These are phyloP conservation scores for Aspergillus carlsbadensis DNA, from an alignment of 495 filamentous ascomycete species.

Conservation along the genomic window DNA sequence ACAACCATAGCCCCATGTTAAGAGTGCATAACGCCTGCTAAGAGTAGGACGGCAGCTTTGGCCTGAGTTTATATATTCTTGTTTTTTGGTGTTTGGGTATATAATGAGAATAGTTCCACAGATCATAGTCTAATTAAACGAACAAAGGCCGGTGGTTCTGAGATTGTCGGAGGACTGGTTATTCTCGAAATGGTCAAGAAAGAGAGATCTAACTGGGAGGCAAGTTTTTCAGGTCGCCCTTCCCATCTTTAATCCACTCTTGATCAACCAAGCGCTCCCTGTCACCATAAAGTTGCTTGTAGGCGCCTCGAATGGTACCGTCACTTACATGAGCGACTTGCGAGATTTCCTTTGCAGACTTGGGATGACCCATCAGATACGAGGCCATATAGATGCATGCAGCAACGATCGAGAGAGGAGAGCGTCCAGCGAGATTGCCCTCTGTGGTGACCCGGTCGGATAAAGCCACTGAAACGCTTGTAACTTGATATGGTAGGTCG, in stretches of 20 bases:
- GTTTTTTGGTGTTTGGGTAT: conserved; percentile 5
- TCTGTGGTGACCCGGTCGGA: conserved; percentile 70
- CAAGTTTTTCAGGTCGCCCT: conserved; percentile 66
- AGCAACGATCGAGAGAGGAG: conserved; percentile 88
- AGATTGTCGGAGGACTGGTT: too few species aligned
- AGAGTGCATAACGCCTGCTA: too few species aligned
- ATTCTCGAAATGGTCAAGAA: too few species aligned
- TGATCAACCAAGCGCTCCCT: conserved; percentile 71
- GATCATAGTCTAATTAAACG: conserved; percentile 10
- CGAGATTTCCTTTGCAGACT: conserved; percentile 81
- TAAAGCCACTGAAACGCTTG: conserved; percentile 68
- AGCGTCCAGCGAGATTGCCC: conserved; percentile 84
- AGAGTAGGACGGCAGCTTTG: too few species aligned
- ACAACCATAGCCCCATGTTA: too few species aligned
- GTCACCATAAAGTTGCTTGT: conserved; percentile 77
- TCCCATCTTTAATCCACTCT: conserved; percentile 69
- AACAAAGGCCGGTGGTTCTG: neutral
- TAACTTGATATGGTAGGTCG: conserved; percentile 62
- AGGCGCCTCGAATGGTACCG: conserved; percentile 92
- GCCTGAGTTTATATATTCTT: neutral
- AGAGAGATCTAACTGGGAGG: conserved; percentile 46
- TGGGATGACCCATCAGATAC: conserved; percentile 74
- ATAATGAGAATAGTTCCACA: neutral
- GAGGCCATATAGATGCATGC: conserved; percentile 96
- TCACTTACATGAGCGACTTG: conserved; percentile 83